These are phyloP conservation scores for Bruguiera gymnorhiza DNA, from an alignment of 345 rosid species.

Conservation along the genomic window DNA sequence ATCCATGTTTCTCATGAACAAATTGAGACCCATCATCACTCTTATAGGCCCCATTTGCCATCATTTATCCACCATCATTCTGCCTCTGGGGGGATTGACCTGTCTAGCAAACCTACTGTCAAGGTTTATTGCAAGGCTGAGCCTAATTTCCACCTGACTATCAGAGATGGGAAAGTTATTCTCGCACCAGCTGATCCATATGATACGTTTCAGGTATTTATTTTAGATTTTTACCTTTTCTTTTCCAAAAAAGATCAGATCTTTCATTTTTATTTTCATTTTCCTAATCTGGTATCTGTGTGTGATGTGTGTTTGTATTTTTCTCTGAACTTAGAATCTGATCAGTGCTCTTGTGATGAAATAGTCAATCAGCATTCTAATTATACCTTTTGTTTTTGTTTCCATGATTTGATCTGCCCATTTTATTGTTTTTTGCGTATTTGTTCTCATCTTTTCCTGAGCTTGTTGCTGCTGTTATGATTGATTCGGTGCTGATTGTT, in stretches of 20 bases:
- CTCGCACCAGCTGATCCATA: constrained; percentile 56
- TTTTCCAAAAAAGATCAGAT: background rate
- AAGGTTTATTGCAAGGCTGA: constrained; percentile 65
- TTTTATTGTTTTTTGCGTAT: background rate
- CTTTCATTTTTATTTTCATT: background rate
- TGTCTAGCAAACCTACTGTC: constrained; percentile 45
- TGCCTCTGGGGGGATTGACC: constrained; percentile 23
- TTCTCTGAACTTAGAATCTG: no score
- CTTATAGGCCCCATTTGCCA: constrained; percentile 36
- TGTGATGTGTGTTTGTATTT: no score
- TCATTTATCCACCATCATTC: constrained; percentile 34
- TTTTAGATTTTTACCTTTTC: background rate
- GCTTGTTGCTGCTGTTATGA: background rate
- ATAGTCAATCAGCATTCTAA: background rate
- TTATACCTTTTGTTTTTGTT: background rate
- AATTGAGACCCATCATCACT: constrained; percentile 33
- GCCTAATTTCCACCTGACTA: constrained; percentile 49
- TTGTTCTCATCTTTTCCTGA: background rate
- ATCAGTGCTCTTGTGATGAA: no score
- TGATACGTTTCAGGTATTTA: constrained; percentile 55
- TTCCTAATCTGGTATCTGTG: no score
- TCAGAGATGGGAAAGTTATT: constrained; percentile 58
- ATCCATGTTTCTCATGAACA: constrained; percentile 41
- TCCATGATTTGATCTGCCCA: background rate
- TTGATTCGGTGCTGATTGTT: constrained; percentile 12